Evolutionary conservation across 805 yeast genomes (phyloP).

Genomic region (Lachancea mirantina): DNA sequence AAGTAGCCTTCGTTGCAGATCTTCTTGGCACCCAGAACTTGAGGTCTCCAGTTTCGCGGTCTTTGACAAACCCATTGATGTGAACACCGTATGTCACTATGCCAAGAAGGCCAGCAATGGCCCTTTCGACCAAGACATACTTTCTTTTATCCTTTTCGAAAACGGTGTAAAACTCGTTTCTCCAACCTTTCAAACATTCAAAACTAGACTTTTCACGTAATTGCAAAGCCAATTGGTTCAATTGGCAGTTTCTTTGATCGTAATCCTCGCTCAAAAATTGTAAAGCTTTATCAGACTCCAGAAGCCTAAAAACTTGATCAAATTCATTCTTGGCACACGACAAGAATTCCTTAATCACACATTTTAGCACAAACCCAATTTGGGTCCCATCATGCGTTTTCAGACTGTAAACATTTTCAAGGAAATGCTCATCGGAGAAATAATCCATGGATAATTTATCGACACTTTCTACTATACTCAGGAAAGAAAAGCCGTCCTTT

Average conservation of each 20-base stretch:
- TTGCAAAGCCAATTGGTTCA: conserved; percentile 37
- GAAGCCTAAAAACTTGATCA: conserved; percentile 22
- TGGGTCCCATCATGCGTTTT: conserved; percentile 32
- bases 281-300: conserved; percentile 28
- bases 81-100: conserved; percentile 89
- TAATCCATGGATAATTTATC: conserved; percentile 26
- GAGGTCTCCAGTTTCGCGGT: conserved; percentile 36
- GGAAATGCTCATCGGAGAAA: conserved; percentile 12
- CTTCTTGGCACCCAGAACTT: conserved; percentile 83
- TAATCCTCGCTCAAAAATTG: conserved; percentile 26
- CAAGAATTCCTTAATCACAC: conserved; percentile 31
- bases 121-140: conserved; percentile 70
- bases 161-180: conserved; percentile 73
- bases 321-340: conserved; percentile 11
- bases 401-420: conserved; percentile 28
- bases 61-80: conserved; percentile 66
- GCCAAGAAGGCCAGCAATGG: conserved; percentile 75
- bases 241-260: conserved; percentile 31
- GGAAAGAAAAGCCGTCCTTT: conserved; percentile 16
- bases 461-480: conserved; percentile 22
- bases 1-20: conserved; percentile 71
- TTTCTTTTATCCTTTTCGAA: conserved; percentile 49
- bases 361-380: conserved; percentile 36
- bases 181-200: conserved; percentile 61
- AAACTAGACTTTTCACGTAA: conserved; percentile 35